Base-by-base conservation (phyloP, 2,329 filamentous ascomycete genomes). In the Aspergillus sp. region DNA sequence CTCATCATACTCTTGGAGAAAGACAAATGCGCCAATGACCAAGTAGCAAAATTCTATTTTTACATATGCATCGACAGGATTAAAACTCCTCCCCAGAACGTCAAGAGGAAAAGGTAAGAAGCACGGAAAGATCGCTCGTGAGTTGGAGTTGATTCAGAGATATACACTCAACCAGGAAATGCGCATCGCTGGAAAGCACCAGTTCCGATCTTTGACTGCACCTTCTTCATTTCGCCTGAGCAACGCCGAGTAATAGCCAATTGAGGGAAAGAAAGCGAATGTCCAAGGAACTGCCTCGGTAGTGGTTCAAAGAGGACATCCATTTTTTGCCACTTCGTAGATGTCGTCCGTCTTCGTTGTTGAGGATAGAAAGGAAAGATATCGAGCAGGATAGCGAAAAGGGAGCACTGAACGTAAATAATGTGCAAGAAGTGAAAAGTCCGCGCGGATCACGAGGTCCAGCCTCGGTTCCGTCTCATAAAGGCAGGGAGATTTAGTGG, bases 231-330 rank as follows among this genome's bases (percentile, higher is more conserved):
- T 71, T 69, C 71, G 67, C 71, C 72, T 71, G 73, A 74, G 70
- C 69, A 76, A 76, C 74, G 73, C 74, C 73, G 68, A 69, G 72
- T 65, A 72, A 73, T 71, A 68, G 74, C 69, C 64, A 72, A 70
- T 69, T 65, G 67, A 67, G 13, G 15, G 15, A 41, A 11, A 11
- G 13, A 15, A 11, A 41, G 67, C 65, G 62, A 64, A 68, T 65
- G 69, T 64, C 65, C 63, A 65, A 66, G 64, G 55, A 66, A 63
- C 70, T 64, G 64, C 59, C 46, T 54, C 23, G 52, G 41, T 54
- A 46, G 64, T 68, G 61, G 61, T 59, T 60, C 57, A 55, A 66
- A 63, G 65, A 65, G 61, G 60, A 59, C 61, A 48, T 57, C 51
- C 57, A 63, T 59, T 50, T 59, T 59, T 59, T 59, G 47, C 50